phyloP scores from a whole-genome alignment of 768 basidiomycete genomes.

The Cystobasidium tubakii region DNA sequence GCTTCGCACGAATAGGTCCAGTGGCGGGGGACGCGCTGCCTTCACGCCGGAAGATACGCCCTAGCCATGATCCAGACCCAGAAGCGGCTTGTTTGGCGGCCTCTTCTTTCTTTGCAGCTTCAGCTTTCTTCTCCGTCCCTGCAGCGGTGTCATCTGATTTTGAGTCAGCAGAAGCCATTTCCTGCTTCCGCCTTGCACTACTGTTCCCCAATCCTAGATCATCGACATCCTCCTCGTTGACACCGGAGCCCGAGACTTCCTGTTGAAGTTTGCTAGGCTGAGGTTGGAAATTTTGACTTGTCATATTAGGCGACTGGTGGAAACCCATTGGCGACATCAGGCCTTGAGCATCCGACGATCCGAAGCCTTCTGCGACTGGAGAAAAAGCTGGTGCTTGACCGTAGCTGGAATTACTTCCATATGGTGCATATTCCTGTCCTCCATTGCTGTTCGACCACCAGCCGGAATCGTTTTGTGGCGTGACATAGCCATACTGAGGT shows the following conservation, averaged over 20 bases:
- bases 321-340: conserved; percentile 80
- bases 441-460: conserved; percentile 33
- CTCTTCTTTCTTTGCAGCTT: conserved; percentile 25
- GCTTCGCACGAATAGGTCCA: conserved; percentile 78
- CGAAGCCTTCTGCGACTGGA: conserved; percentile 48
- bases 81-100: conserved; percentile 43
- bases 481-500: conserved; percentile 33
- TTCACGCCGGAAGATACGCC: conserved; percentile 68
- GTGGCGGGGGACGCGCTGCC: conserved; percentile 54
- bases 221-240: conserved; percentile 59
- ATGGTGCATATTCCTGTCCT: neutral
- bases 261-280: conserved; percentile 6
- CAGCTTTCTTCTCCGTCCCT: neutral
- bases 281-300: conserved; percentile 8
- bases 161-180: neutral
- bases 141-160: neutral
- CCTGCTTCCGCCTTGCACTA: conserved; percentile 49
- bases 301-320: conserved; percentile 34
- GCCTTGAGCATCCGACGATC: conserved; percentile 53
- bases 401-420: conserved; percentile 14
- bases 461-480: conserved; percentile 28
- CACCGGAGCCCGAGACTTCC: conserved; percentile 1
- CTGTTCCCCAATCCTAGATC: conserved; percentile 85
- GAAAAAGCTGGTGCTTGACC: conserved; percentile 68
- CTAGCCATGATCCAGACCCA: conserved; percentile 62